phyloP scores from a whole-genome alignment of 2,329 filamentous ascomycete species.

The Stagonosporopsis tanaceti region DNA sequence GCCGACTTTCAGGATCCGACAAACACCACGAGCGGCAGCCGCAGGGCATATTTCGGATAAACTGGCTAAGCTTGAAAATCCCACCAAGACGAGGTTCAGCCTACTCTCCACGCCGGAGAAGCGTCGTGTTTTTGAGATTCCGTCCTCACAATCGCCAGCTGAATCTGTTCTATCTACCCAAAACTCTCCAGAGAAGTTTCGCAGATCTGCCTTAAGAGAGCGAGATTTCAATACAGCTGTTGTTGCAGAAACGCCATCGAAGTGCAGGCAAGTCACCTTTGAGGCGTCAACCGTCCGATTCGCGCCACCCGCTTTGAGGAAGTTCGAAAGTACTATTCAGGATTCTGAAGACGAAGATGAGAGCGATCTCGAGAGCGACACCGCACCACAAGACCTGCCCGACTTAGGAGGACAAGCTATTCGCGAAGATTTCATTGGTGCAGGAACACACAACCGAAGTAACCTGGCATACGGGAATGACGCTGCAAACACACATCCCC shows the following conservation, averaged over 20 bases:
- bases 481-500: slow-evolving; percentile 6
- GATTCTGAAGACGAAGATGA: slow-evolving; percentile 47
- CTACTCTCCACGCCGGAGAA: slow-evolving; percentile 46
- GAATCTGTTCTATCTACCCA: slow-evolving; percentile 43
- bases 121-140: slow-evolving; percentile 41
- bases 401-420: neutral
- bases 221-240: slow-evolving; percentile 20
- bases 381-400: neutral
- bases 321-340: slow-evolving; percentile 40
- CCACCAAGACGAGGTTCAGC: slow-evolving; percentile 33
- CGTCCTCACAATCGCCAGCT: slow-evolving; percentile 47
- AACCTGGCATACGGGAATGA: slow-evolving; percentile 35
- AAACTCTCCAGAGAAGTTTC: slow-evolving; percentile 27
- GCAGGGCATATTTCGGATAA: neutral
- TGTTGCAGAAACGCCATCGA: slow-evolving; percentile 38
- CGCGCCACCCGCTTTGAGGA: slow-evolving; percentile 28
- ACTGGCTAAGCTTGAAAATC: neutral
- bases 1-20: slow-evolving; percentile 24
- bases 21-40: slow-evolving; percentile 11
- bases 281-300: slow-evolving; percentile 21
- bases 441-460: slow-evolving; percentile 37
- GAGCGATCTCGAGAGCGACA: slow-evolving; percentile 32
- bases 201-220: slow-evolving; percentile 27
- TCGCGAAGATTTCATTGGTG: slow-evolving; percentile 23
- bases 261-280: slow-evolving; percentile 42